A percentile compares a stretch with the other conserved stretches of the same genome.
phyloP scores from a whole-genome alignment of 306 rosid species.

The Ammopiptanthus mongolicus region DNA sequence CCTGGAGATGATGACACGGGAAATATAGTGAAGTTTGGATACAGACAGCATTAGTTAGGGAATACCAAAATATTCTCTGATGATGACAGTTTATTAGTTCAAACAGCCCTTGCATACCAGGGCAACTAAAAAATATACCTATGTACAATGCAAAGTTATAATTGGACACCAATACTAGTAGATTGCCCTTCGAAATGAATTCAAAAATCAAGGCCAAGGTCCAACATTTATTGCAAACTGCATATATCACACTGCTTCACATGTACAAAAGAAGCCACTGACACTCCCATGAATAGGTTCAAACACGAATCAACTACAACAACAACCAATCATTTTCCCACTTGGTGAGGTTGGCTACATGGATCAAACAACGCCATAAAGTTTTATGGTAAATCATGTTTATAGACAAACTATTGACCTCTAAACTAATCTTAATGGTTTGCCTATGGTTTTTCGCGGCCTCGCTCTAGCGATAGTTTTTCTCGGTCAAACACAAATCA shows the following conservation, averaged over 20 bases:
- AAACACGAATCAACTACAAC: background rate
- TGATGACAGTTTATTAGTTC: background rate
- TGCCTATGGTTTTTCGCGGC: too few species aligned
- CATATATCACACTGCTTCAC: background rate
- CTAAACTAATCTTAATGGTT: too few species aligned
- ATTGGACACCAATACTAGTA: background rate
- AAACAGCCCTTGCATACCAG: background rate
- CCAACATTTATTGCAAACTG: slow-evolving; percentile 3
- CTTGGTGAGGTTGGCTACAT: too few species aligned
- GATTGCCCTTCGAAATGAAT: background rate
- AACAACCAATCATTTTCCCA: too few species aligned
- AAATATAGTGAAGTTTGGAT: background rate
- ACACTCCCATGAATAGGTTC: background rate
- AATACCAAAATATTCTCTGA: background rate
- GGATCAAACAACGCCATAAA: too few species aligned
- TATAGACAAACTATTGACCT: too few species aligned
- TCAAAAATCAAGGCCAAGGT: background rate
- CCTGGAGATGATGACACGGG: slow-evolving; percentile 40
- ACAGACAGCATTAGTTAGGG: background rate
- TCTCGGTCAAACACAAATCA: background rate
- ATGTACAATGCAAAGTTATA: background rate
- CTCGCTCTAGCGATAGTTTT: too few species aligned
- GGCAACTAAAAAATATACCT: background rate
- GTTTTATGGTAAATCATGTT: too few species aligned
- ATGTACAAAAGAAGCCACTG: background rate